Evolutionary conservation across 352 stramenopile genomes (phyloP), one percentile per base, ranked within the genome.

Genomic region (Phytophthora pisi): DNA sequence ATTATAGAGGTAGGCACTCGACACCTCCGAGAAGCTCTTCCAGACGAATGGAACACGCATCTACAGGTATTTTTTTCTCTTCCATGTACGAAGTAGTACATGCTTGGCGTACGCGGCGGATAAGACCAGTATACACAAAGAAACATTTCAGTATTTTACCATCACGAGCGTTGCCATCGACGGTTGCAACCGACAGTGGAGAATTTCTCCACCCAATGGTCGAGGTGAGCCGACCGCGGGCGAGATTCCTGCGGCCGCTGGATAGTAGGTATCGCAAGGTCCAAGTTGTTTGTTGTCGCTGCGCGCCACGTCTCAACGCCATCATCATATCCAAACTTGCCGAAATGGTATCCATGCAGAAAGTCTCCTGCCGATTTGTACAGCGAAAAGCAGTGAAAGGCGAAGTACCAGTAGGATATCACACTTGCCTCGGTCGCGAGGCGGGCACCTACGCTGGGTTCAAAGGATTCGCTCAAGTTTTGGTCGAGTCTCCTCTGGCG

Each of bases 21-120:
- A 58, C 31, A 30, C 36, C 51, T 57, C 62, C 31, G 31, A 38
- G 46, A 54, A 67, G 57, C 43, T 67, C 67, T 66, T 69, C 49
- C 66, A 69, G 64, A 68, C 58, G 47, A 58, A 73, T 57, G 59
- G 57, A 58, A 65, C 23, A 63, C 50, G 56, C 66, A 63, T 43
- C 53, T 42, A 40, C 16, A 61, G 42, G 55, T 59, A 66, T 43
- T 51, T 67, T 67, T 72, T 51, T 67, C 56, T 72, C 51, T 13
- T 38, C 9, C 46, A 71, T 75, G 67, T 66, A 67, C 67, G 62
- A 68, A 34, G 57, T 40, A 71, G 67, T 75, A 28, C 67, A 75
- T 75, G 57, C 43, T 20, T 62, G 43, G 31, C n/a, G 36, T 61
- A 62, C 38, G 45, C 53, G 49, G 47, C 52, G 45, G 51, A 43